These are phyloP conservation scores for Cladorrhinum samala DNA, from an alignment of 495 filamentous ascomycete species.

Conservation along the genomic window DNA sequence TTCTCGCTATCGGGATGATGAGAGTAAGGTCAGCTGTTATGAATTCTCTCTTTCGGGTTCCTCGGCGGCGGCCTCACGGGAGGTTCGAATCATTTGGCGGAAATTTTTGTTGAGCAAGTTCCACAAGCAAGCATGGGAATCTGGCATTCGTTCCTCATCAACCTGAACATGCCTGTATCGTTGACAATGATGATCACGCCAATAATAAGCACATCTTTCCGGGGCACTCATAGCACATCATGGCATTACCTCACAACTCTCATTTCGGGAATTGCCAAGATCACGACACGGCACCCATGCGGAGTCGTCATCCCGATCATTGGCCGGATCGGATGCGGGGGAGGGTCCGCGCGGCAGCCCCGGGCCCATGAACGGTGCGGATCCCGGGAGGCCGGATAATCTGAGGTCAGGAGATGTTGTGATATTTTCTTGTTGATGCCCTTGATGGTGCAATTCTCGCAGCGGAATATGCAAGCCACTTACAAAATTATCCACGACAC, in stretches of 20 bases:
- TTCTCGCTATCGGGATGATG: no score
- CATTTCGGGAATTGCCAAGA: slow-evolving; percentile 2
- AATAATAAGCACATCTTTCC: background rate
- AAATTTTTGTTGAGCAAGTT: no score
- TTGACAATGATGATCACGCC: no score
- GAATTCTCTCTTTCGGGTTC: background rate
- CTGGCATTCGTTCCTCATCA: no score
- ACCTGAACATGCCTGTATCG: no score
- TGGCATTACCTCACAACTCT: background rate
- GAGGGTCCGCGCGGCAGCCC: background rate
- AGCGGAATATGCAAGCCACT: no score
- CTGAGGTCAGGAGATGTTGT: background rate
- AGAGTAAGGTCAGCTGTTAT: background rate
- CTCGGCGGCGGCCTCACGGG: background rate
- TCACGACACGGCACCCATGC: slow-evolving; percentile 3
- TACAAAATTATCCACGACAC: no score
- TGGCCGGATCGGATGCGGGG: background rate
- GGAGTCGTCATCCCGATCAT: slow-evolving; percentile 5
- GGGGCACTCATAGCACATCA: background rate
- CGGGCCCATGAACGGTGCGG: background rate
- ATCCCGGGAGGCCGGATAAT: background rate
- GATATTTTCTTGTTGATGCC: background rate
- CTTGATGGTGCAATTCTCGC: no score
- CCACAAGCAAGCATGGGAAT: no score
- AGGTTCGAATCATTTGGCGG: no score